A percentile compares a stretch with the other conserved stretches of the same genome.
Conservation (phyloP, 2,329 filamentous ascomycete species). For the Paecilomyces variotii region DNA sequence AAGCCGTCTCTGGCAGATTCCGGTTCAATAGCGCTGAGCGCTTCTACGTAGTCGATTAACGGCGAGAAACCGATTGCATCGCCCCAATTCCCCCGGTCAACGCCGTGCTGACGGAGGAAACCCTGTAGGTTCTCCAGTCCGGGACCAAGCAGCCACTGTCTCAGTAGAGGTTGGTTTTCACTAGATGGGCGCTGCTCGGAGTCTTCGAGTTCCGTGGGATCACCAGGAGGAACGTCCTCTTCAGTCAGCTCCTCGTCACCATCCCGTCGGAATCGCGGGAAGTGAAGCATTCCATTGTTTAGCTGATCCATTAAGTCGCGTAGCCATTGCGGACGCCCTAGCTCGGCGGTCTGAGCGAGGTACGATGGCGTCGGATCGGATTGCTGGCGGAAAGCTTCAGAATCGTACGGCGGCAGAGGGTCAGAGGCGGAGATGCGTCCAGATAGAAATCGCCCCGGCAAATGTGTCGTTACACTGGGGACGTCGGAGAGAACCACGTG, state of each 20-base stretch:
- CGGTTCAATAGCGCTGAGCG: conserved; percentile 18
- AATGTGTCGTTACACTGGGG: conserved; percentile 59
- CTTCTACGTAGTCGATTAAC: conserved; percentile 28
- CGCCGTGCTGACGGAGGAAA: conserved; percentile 30
- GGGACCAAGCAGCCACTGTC: conserved; percentile 25
- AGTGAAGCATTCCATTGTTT: conserved; percentile 21
- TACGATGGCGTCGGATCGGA: conserved; percentile 26
- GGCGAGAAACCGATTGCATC: conserved; percentile 26
- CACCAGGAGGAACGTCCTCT: conserved; percentile 6
- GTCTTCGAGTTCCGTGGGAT: conserved; percentile 8
- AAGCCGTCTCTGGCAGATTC: conserved; percentile 17
- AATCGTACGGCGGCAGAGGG: conserved; percentile 63
- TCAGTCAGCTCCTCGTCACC: conserved; percentile 11
- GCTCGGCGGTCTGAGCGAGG: conserved; percentile 22
- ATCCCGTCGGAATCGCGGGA: conserved; percentile 14
- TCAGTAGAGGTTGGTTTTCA: conserved; percentile 20
- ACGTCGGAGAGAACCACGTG: conserved; percentile 73
- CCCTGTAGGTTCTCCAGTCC: conserved; percentile 26
- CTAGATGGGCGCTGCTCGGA: conserved; percentile 12
- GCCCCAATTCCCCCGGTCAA: conserved; percentile 36
- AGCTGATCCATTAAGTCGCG: conserved; percentile 28
- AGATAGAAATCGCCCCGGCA: conserved; percentile 59
- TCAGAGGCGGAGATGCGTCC: conserved; percentile 68
- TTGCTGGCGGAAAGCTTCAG: conserved; percentile 28
- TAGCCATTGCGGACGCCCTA: conserved; percentile 26